Evolutionary conservation across 108 stramenopile genomes (phyloP).

Genomic region (Bacterosira constricta): DNA sequence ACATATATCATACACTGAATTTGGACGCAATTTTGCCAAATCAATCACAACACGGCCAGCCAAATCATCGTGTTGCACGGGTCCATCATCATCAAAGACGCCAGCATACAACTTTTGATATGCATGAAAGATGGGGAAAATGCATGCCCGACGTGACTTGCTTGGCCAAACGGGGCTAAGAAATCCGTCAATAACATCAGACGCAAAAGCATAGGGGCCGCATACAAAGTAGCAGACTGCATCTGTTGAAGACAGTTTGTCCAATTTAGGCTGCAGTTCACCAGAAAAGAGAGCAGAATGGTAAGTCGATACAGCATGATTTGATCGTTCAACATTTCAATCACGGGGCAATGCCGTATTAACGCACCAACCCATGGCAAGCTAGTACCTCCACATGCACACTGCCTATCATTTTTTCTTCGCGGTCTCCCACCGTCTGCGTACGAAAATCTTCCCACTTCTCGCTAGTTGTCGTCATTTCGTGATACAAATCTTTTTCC

Average conservation of each 20-base stretch:
- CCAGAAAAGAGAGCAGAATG: background rate
- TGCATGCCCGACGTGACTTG: slow-evolving; percentile 64
- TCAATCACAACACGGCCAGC: slow-evolving; percentile 71
- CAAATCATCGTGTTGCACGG: slow-evolving; percentile 65
- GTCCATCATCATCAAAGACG: slow-evolving; percentile 76
- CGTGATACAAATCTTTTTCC: slow-evolving; percentile 50
- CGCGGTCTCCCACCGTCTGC: slow-evolving; percentile 19
- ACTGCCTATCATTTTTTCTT: slow-evolving; percentile 58
- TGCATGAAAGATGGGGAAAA: slow-evolving; percentile 69
- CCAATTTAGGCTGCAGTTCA: slow-evolving; percentile 50
- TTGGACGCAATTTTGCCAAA: slow-evolving; percentile 57
- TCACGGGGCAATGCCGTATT: background rate
- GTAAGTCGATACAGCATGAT: too few species aligned
- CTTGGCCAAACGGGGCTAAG: slow-evolving; percentile 67
- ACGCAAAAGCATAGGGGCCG: slow-evolving; percentile 74
- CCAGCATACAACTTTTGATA: slow-evolving; percentile 66
- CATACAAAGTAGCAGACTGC: slow-evolving; percentile 72
- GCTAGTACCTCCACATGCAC: slow-evolving; percentile 66
- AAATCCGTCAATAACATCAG: slow-evolving; percentile 63
- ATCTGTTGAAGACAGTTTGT: slow-evolving; percentile 61
- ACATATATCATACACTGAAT: slow-evolving; percentile 66
- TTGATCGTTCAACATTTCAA: too few species aligned
- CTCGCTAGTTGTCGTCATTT: slow-evolving; percentile 51
- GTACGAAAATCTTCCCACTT: slow-evolving; percentile 57
- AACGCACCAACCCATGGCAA: slow-evolving; percentile 53